Percentiles rank a stretch among this genome's conserved stretches.
phyloP scores from a whole-genome alignment of 176 grass and related monocot species.

The Hordeum marinum region DNA sequence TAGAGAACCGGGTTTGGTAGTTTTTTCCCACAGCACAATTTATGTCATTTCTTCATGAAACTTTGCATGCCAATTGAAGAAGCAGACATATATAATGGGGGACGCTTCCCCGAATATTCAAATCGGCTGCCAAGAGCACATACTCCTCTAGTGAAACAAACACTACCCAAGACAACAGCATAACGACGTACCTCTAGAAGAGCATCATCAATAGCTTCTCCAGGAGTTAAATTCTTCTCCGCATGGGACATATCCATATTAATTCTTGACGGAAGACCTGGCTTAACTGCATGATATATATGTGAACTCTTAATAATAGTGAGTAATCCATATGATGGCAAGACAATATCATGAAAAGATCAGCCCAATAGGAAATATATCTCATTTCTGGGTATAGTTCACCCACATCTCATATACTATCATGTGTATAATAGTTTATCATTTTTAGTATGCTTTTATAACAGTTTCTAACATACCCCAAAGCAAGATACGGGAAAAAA shows the following conservation, averaged over 20 bases:
- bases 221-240: conserved; percentile 28
- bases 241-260: conserved; percentile 1
- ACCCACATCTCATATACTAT: background rate
- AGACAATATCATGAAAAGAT: background rate
- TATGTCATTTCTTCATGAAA: background rate
- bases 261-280: conserved; percentile 24
- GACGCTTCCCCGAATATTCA: background rate
- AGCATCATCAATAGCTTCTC: conserved; percentile 20
- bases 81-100: background rate
- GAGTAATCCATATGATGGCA: background rate
- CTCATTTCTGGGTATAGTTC: background rate
- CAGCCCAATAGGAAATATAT: background rate
- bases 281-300: conserved; percentile 17
- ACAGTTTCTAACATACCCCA: background rate
- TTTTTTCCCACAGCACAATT: background rate
- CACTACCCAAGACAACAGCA: background rate
- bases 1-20: background rate
- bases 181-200: conserved; percentile 22
- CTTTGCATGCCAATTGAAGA: background rate
- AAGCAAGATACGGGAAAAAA: background rate
- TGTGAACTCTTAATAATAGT: conserved; percentile 5
- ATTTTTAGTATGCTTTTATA: background rate
- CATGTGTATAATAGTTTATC: background rate
- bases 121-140: background rate
- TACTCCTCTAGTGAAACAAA: background rate